Evolutionary conservation across 192 early-diverging fungal genomes (phyloP), one percentile per base, ranked within the genome.

Genomic region (Coemansia sp.): DNA sequence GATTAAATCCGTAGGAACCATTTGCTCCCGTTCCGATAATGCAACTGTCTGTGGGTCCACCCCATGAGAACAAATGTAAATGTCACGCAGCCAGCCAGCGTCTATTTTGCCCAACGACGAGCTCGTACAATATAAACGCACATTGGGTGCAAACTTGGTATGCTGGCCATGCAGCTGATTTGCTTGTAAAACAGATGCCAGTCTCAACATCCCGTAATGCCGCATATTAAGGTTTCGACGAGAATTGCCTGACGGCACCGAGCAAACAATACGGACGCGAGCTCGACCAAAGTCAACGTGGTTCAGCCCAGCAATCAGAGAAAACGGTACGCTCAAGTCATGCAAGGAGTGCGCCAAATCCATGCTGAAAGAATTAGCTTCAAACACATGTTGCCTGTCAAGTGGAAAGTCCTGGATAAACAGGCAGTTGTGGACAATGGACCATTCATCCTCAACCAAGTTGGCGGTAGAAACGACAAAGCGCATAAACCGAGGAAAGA

Each of bases 321-420:
- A 23, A n/a, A 15, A 36, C 0, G 71, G 58, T 1, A 59, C 57
- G n/a, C 53, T 48, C 18, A 74, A 20, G 23, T 67, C 71, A 15
- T 60, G 60, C 11, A 74, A 43, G 23, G 64, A 49, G 18, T 56
- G 52, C 0, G 71, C 64, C 14, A 74, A 36, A n/a, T 46, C 40
- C 14, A 41, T 31, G 42, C 64, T 60, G 30, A 74, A 67, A 52
- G 51, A 40, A 34, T 63, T 74, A 1, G 64, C 64, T 0, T 46
- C 41, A 43, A 56, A 63, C 30, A 57, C 47, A 0, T 0, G 0
- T 0, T 3, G 14, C 4, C 3, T 14, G n/a, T 60, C 51, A 32
- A 55, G 23, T 10, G 41, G 30, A 8, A 74, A 67, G 40, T 74
- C 71, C 41, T 74, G 60, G 10, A 67, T 10, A 51, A 60, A 67